These are phyloP conservation scores for Botrytis fabae DNA, from an alignment of 2,329 filamentous ascomycete species.

Conservation along the genomic window DNA sequence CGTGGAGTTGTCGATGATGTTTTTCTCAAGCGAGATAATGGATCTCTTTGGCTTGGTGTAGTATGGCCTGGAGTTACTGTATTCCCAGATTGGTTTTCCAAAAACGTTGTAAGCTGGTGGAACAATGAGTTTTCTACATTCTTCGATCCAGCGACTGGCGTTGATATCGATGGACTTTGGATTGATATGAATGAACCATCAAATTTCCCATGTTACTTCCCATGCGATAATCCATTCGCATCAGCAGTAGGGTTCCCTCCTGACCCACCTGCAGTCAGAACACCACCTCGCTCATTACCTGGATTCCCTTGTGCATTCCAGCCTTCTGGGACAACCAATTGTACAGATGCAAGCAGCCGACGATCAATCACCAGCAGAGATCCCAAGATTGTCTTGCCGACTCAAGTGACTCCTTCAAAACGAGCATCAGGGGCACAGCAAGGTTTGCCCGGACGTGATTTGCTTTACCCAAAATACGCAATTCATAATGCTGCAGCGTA, in stretches of 20 bases:
- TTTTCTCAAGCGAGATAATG: conserved; percentile 60
- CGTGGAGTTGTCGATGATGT: conserved; percentile 51
- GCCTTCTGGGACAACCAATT: conserved; percentile 48
- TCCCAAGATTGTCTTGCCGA: neutral
- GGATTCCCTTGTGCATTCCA: conserved; percentile 71
- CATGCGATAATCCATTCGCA: conserved; percentile 50
- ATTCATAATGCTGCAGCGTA: conserved; percentile 63
- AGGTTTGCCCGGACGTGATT: conserved; percentile 62
- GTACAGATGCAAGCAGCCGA: conserved; percentile 36
- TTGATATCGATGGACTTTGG: conserved; percentile 78
- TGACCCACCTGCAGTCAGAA: conserved; percentile 59
- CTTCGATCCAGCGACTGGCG: conserved; percentile 62
- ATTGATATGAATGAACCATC: conserved; percentile 67
- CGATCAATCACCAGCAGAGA: conserved; percentile 25
- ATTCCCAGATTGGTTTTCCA: conserved; percentile 76
- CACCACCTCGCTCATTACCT: conserved; percentile 63
- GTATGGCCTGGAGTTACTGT: conserved; percentile 76
- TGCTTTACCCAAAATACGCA: conserved; percentile 63
- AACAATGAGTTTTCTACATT: conserved; percentile 64
- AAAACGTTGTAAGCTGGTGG: conserved; percentile 67
- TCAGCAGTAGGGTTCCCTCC: conserved; percentile 56
- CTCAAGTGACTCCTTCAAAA: conserved; percentile 16
- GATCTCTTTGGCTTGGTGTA: conserved; percentile 59
- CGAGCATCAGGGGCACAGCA: conserved; percentile 46
- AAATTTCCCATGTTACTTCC: conserved; percentile 54